Evolutionary conservation across 2,329 filamentous ascomycete species (phyloP).

Genomic region (Camptophora hylomeconis): DNA sequence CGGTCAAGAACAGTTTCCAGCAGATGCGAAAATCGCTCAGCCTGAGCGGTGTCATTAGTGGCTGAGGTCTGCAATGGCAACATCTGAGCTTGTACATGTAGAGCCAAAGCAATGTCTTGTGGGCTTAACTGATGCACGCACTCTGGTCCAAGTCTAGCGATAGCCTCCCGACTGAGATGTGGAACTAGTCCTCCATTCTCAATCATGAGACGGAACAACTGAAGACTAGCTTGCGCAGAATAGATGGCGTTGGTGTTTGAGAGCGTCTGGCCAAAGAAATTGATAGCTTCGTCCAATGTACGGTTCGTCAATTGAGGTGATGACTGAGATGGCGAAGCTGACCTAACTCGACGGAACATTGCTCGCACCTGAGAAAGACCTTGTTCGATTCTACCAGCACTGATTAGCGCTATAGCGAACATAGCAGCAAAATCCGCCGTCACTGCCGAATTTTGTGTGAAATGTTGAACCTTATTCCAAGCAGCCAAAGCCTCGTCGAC

Average conservation of each 20-base stretch:
- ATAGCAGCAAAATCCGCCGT: conserved; percentile 60
- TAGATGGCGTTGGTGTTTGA: conserved; percentile 38
- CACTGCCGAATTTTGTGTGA: conserved; percentile 30
- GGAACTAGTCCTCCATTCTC: conserved; percentile 51
- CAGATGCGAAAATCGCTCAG: conserved; percentile 48
- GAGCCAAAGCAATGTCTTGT: conserved; percentile 42
- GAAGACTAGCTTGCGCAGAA: conserved; percentile 42
- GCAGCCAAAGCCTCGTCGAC: conserved; percentile 64
- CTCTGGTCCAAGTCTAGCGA: conserved; percentile 47
- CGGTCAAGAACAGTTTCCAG: conserved; percentile 44
- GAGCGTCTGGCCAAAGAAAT: conserved; percentile 51
- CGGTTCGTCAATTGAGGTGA: conserved; percentile 48
- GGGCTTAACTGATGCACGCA: conserved; percentile 42
- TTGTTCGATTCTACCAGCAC: conserved; percentile 71
- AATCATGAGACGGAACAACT: conserved; percentile 50
- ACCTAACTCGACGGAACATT: conserved; percentile 77
- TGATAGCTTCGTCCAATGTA: conserved; percentile 75
- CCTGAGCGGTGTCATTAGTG: conserved; percentile 41
- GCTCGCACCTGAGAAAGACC: conserved; percentile 65
- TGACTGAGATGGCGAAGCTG: conserved; percentile 35
- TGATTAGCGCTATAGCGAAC: conserved; percentile 79
- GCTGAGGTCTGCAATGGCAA: conserved; percentile 26
- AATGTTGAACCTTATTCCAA: conserved; percentile 63
- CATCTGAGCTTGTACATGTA: conserved; percentile 45
- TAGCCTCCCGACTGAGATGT: conserved; percentile 45